phyloP scores from a whole-genome alignment of 2,329 filamentous ascomycete species.

The Metarhizium guizhouense region DNA sequence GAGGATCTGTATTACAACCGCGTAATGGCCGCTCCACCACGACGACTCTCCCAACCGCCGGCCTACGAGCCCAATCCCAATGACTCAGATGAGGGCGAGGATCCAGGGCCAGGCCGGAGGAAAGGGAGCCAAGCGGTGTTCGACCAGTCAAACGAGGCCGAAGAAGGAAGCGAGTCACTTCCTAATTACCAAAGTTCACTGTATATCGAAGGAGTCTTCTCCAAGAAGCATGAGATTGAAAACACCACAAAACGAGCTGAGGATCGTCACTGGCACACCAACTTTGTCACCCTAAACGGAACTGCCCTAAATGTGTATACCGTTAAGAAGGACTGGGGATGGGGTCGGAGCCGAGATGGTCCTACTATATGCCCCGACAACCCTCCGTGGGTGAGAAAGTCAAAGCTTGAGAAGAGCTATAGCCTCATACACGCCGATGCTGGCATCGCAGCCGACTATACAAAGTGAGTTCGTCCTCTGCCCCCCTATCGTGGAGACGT shows the following conservation, averaged over 20 bases:
- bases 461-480: constrained; percentile 41
- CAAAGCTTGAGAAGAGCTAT: constrained; percentile 55
- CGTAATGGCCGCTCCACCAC: constrained; percentile 36
- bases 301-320: constrained; percentile 59
- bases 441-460: constrained; percentile 64
- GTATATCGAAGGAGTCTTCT: constrained; percentile 46
- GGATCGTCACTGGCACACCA: constrained; percentile 54
- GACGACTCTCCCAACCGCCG: constrained; percentile 38
- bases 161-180: constrained; percentile 22
- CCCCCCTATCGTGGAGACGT: background rate
- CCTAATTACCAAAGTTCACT: constrained; percentile 51
- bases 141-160: constrained; percentile 19
- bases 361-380: constrained; percentile 40
- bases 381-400: constrained; percentile 42
- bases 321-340: constrained; percentile 48
- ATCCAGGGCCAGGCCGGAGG: background rate
- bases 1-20: constrained; percentile 45
- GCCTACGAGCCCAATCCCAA: constrained; percentile 27
- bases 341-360: constrained; percentile 38
- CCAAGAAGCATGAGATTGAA: constrained; percentile 57
- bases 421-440: constrained; percentile 67
- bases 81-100: constrained; percentile 5
- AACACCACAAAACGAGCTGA: constrained; percentile 53
- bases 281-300: constrained; percentile 56
- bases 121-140: constrained; percentile 10